phyloP scores from a whole-genome alignment of 2,329 filamentous ascomycete species.

The Cercospora sp. region DNA sequence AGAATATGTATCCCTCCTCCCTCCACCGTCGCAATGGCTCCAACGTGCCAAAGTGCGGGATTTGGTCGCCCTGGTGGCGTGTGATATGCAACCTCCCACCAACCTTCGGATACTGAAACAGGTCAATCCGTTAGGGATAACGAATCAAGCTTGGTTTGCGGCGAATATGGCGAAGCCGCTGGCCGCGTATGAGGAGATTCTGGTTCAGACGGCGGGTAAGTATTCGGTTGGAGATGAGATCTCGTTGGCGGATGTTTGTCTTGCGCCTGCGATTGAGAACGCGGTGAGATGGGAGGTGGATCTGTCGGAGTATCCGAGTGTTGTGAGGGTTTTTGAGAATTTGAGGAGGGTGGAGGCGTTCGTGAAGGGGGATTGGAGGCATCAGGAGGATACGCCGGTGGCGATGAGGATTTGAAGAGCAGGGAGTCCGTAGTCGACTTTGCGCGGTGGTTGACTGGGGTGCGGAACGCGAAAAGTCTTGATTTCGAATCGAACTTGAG shows the following conservation, averaged over 20 bases:
- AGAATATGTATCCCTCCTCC: slow-evolving; percentile 46
- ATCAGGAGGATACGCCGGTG: slow-evolving; percentile 16
- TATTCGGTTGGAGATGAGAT: slow-evolving; percentile 7
- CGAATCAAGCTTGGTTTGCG: background rate
- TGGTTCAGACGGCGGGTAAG: background rate
- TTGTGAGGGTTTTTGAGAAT: slow-evolving; percentile 10
- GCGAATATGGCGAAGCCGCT: background rate
- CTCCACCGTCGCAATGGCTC: slow-evolving; percentile 51
- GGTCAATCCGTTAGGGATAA: slow-evolving; percentile 46
- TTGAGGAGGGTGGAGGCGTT: slow-evolving; percentile 5
- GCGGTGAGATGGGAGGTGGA: slow-evolving; percentile 16
- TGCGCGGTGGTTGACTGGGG: background rate
- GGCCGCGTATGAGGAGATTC: background rate
- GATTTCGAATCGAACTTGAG: too few relatives aligned
- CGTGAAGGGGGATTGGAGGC: background rate
- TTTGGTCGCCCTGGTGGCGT: slow-evolving; percentile 55
- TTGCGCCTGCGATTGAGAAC: slow-evolving; percentile 15
- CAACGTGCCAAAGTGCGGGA: slow-evolving; percentile 55
- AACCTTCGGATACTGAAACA: slow-evolving; percentile 57
- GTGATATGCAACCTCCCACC: slow-evolving; percentile 62
- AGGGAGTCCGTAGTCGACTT: background rate
- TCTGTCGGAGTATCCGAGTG: slow-evolving; percentile 5
- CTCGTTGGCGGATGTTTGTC: slow-evolving; percentile 14
- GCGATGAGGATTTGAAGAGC: background rate
- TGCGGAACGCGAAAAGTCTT: background rate